Evolutionary conservation across 2,329 filamentous ascomycete species (phyloP), one percentile per base, ranked within the genome.

Genomic region (Fusarium drepaniforme): DNA sequence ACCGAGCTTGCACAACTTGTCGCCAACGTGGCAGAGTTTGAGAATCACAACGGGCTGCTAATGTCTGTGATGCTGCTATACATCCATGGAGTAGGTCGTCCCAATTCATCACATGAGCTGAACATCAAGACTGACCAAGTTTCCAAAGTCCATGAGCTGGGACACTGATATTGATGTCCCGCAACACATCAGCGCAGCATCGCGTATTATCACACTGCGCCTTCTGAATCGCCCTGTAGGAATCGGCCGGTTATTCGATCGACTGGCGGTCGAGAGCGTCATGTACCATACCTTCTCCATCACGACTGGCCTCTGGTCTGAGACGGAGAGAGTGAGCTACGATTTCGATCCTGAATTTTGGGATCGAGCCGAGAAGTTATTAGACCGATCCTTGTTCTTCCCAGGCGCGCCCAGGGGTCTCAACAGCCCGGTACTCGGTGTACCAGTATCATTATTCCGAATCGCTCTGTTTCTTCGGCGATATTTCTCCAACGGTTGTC

Each of bases 1-100:
- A 73, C 37, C 8, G 72, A 74, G 21, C 64, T 80, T 5, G 74
- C 74, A 1, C 40, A 63, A 13, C 63, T 80, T 8, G 67, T 78
- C 8, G 58, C 64, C 0, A 68, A 44, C 3, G 61, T 57, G 3
- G 21, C 72, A 1, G 56, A 70, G 12, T 56, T 69, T 3, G 77
- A 79, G 49, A 70, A 72, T 4, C 65, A 79, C 35, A 70, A 80
- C 28, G 78, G 72, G 0, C 60, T 80, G 0, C 56, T 80, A 5
- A 79, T 80, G 75, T 77, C 77, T 0, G 71, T 80, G 1, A 80
- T 80, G 73, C 49, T 79, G 0, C 60, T 80, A 5, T 80, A 80
- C 42, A 44, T 80, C 0, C 74, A 80, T 33, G 78, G 78, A 16
- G 78, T 80, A 66, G 62, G 75, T n/a, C 3, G 8, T 11, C 7